Base-by-base conservation (phyloP, 225 moss, liverwort and hornwort species). In the Sphagnum contortum region DNA sequence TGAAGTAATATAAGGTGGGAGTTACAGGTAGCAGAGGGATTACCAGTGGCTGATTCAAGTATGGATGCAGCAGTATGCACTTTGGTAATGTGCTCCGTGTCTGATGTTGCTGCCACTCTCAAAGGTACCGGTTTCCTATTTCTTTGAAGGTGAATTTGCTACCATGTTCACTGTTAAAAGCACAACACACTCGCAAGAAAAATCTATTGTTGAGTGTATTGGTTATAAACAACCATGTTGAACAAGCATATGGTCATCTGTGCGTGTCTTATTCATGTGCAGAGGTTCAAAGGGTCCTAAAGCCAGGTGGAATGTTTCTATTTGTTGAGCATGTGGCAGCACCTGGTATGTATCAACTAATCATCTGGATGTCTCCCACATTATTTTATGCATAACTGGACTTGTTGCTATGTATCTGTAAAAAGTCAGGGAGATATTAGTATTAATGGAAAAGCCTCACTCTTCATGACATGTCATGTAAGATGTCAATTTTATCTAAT, bases 21-120 rank as follows among this genome's bases (percentile, higher is more conserved):
- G 49, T 47, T 9, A n/a, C 82, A 94, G 92, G 95, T 96, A 44
- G 95, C 90, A 49, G 95, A 96, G 70, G 83, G 80, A 65, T 69
- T 96, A 60, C 95, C 95, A 59, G 63, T 88, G 57, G 69, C 71
- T 12, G 84, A 80, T 70, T 82, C 79, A 63, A 90, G 76, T 71
- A 77, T 96, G 55, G 95, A 96, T 57, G 95, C 90, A 12, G 92
- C 92, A 45, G 81, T 96, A 60, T 81, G 90, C 73, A 96, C 92
- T 57, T 87, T 92, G 11, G 90, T 88, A 3, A 69, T 96, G 64
- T 96, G 95, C 76, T 96, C 95, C 14, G 90, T 96, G 57, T 81
- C 77, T 4, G 76, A 87, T 60, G 92, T 96, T 4, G 10, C 79
- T 10, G 72, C 73, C 10, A 92, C 95, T 61, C 73, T 96, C 50